Evolutionary conservation across 495 filamentous ascomycete genomes (phyloP).

Genomic region (Neurospora sp.): DNA sequence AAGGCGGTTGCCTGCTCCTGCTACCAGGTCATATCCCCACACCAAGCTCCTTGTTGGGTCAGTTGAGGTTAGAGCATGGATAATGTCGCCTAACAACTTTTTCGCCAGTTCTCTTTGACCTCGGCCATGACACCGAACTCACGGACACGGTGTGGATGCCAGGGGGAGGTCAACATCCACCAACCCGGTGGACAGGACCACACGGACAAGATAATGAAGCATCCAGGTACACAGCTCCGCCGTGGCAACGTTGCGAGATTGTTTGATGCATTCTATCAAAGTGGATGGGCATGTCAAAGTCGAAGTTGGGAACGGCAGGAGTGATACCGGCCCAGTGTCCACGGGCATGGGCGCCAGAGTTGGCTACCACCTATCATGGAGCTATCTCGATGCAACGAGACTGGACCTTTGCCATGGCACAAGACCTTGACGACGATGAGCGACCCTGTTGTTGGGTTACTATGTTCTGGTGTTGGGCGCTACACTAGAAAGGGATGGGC

Average conservation of each 20-base stretch:
- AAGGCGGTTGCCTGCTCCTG: not conserved
- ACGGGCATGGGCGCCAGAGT: not conserved
- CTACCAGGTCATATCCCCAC: not conserved
- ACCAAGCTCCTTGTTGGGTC: not conserved
- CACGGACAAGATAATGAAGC: not conserved
- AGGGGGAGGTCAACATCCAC: not conserved
- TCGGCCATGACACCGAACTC: not conserved
- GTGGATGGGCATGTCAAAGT: not conserved
- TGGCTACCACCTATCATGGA: not conserved
- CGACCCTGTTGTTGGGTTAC: not conserved
- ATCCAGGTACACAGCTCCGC: not conserved
- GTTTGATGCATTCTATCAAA: not conserved
- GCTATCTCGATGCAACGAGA: not conserved
- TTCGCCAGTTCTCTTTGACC: not conserved
- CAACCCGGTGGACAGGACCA: not conserved
- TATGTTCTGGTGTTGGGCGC: not conserved
- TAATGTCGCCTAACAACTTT: not conserved
- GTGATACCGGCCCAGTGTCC: not conserved
- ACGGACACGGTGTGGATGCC: not conserved
- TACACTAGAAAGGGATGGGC: not conserved
- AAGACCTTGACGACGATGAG: not conserved
- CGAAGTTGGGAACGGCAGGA: not conserved
- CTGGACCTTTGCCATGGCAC: not conserved
- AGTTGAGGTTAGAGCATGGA: not conserved
- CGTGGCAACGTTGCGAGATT: not conserved